Conservation (phyloP, 805 yeast genomes). For the Priceomyces medius region DNA sequence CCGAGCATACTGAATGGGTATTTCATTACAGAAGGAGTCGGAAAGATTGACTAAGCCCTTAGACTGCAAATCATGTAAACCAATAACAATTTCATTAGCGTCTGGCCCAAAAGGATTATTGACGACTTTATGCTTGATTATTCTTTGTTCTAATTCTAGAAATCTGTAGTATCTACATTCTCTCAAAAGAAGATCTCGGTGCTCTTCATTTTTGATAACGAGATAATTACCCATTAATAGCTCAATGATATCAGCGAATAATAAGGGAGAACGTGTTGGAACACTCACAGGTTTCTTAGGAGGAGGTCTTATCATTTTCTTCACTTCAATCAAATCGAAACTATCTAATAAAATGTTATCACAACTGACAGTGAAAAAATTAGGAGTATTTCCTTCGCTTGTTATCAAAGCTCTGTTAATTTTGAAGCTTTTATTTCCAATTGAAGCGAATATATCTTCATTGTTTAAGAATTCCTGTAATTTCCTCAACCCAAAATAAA, state of each 20-base stretch:
- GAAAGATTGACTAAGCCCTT: constrained; percentile 31
- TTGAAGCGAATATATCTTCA: constrained; percentile 54
- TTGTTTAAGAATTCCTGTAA: constrained; percentile 48
- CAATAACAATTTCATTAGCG: constrained; percentile 57
- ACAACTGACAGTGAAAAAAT: constrained; percentile 67
- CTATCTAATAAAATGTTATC: constrained; percentile 53
- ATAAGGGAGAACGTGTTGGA: constrained; percentile 48
- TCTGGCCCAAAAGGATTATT: constrained; percentile 49
- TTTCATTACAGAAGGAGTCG: constrained; percentile 13
- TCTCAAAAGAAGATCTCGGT: constrained; percentile 54
- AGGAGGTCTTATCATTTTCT: constrained; percentile 69
- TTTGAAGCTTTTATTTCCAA: constrained; percentile 62
- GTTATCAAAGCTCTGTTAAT: constrained; percentile 56
- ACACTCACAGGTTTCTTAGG: constrained; percentile 61
- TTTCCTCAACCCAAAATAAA: constrained; percentile 64
- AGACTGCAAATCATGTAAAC: constrained; percentile 45
- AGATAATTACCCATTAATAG: constrained; percentile 55
- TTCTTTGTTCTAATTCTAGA: constrained; percentile 66
- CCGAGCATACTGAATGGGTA: constrained; percentile 28
- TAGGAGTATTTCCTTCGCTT: constrained; percentile 70
- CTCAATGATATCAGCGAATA: constrained; percentile 56
- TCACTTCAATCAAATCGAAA: constrained; percentile 30
- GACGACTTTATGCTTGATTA: constrained; percentile 52
- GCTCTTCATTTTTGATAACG: constrained; percentile 48
- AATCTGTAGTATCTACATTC: constrained; percentile 82